These are phyloP conservation scores for Saturnispora saitoi DNA, from an alignment of 805 yeast species.

Conservation along the genomic window DNA sequence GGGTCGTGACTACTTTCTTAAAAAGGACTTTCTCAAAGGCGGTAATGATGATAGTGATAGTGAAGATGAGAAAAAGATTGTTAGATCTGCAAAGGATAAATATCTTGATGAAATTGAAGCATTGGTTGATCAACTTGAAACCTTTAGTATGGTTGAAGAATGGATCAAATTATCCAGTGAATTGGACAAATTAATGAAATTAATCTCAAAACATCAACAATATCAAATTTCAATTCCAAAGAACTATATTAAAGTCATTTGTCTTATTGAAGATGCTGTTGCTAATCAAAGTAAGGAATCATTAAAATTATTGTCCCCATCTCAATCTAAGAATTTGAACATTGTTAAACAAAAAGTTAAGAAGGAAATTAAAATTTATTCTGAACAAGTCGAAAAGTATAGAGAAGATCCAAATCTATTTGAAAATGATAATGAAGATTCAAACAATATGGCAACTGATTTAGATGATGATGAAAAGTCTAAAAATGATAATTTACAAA, in stretches of 20 bases:
- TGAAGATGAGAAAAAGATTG: conserved; percentile 71
- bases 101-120: conserved; percentile 77
- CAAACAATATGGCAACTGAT: neutral
- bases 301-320: conserved; percentile 66
- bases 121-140: conserved; percentile 57
- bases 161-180: conserved; percentile 71
- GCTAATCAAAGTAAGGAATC: conserved; percentile 39
- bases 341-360: conserved; percentile 81
- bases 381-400: conserved; percentile 47
- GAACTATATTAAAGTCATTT: conserved; percentile 58
- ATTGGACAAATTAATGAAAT: conserved; percentile 69
- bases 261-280: conserved; percentile 63
- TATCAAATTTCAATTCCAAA: conserved; percentile 70
- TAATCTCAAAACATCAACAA: conserved; percentile 61
- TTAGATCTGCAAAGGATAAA: conserved; percentile 90
- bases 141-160: conserved; percentile 59
- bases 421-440: conserved; percentile 25
- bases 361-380: conserved; percentile 67
- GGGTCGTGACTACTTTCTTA: conserved; percentile 28
- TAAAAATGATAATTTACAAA: conserved; percentile 25
- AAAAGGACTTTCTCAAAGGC: conserved; percentile 32
- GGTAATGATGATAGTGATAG: conserved; percentile 29
- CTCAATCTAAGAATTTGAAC: conserved; percentile 79
- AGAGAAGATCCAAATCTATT: conserved; percentile 68
- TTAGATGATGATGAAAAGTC: conserved; percentile 5